phyloP scores from a whole-genome alignment of 2,329 filamentous ascomycete species.

The Fusarium equiseti region DNA sequence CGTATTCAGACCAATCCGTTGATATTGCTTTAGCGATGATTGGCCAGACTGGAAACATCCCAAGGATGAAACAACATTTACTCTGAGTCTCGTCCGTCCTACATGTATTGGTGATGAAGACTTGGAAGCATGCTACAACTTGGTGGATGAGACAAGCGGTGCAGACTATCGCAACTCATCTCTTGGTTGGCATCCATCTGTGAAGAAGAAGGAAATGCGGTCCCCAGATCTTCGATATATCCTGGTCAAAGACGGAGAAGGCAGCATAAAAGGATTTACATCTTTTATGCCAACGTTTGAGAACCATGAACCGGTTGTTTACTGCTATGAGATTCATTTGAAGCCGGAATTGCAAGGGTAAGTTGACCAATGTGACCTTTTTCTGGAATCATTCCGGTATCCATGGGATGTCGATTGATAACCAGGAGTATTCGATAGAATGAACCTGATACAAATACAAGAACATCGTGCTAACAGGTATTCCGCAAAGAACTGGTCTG shows the following conservation, averaged over 20 bases:
- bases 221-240: slow-evolving; percentile 76
- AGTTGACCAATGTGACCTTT: slow-evolving; percentile 36
- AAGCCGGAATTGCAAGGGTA: slow-evolving; percentile 66
- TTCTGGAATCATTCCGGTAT: slow-evolving; percentile 1
- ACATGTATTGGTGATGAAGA: slow-evolving; percentile 57
- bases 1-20: neutral
- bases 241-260: slow-evolving; percentile 61
- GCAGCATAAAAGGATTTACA: slow-evolving; percentile 64
- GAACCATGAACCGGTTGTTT: slow-evolving; percentile 73
- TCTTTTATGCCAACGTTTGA: slow-evolving; percentile 81
- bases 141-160: slow-evolving; percentile 73
- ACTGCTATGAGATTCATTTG: slow-evolving; percentile 85
- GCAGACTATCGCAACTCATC: slow-evolving; percentile 73
- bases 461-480: slow-evolving; percentile 20
- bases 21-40: slow-evolving; percentile 29
- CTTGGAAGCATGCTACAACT: slow-evolving; percentile 64
- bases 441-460: slow-evolving; percentile 6
- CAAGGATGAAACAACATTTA: slow-evolving; percentile 55
- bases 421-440: neutral
- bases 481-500: slow-evolving; percentile 67
- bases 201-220: slow-evolving; percentile 76
- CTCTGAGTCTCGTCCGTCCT: slow-evolving; percentile 58
- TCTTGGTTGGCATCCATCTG: slow-evolving; percentile 70
- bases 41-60: slow-evolving; percentile 66
- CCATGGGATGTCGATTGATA: neutral